A percentile compares a stretch with the other conserved stretches of the same genome.
These are phyloP conservation scores for Vachellia collinsii DNA, from an alignment of 306 rosid species.

Conservation along the genomic window DNA sequence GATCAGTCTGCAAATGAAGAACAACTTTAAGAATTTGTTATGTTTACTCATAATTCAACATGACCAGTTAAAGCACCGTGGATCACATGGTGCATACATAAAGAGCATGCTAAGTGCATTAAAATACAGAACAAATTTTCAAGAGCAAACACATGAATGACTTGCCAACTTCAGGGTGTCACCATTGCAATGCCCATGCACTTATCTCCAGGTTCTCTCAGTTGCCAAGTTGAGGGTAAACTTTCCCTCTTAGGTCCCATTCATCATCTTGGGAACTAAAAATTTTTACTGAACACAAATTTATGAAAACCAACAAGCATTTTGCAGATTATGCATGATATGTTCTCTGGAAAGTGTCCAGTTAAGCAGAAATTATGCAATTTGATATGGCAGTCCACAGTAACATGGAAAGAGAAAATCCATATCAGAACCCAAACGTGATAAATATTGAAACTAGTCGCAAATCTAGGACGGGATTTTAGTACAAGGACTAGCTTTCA, in stretches of 20 bases:
- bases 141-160: conserved; percentile 15
- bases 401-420: conserved; percentile 24
- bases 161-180: conserved; percentile 28
- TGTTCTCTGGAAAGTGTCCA: conserved; percentile 12
- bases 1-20: conserved; percentile 50
- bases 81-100: neutral
- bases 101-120: conserved; percentile 19
- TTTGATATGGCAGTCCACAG: neutral
- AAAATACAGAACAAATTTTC: neutral
- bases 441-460: conserved; percentile 25
- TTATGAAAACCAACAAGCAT: conserved; percentile 14
- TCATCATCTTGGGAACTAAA: conserved; percentile 1
- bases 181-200: conserved; percentile 11
- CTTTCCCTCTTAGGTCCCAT: conserved; percentile 7
- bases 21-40: conserved; percentile 14
- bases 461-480: conserved; percentile 12
- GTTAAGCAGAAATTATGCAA: conserved; percentile 17
- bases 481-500: conserved; percentile 17
- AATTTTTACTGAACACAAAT: conserved; percentile 12
- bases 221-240: neutral
- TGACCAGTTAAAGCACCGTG: conserved; percentile 13
- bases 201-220: conserved; percentile 21
- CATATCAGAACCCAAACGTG: conserved; percentile 23
- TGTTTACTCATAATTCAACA: conserved; percentile 16
- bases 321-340: conserved; percentile 20